phyloP scores from a whole-genome alignment of 1,139 yeast genomes.

The Debaryomyces udenii region DNA sequence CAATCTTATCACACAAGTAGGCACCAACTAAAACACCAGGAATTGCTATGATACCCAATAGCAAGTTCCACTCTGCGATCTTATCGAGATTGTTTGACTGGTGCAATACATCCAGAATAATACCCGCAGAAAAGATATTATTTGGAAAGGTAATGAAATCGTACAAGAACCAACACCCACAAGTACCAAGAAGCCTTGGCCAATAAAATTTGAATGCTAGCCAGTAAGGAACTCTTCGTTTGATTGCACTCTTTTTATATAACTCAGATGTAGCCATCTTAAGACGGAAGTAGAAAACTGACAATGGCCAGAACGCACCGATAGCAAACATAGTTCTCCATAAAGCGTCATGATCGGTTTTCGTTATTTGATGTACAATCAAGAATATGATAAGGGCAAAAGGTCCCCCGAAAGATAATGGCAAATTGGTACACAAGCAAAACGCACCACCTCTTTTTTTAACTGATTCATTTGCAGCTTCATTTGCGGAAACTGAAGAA shows the following conservation, averaged over 20 bases:
- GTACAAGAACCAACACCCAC: constrained; percentile 53
- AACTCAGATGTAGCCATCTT: constrained; percentile 69
- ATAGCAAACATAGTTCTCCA: constrained; percentile 80
- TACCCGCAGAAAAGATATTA: constrained; percentile 52
- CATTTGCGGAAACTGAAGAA: constrained; percentile 68
- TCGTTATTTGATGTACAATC: constrained; percentile 65
- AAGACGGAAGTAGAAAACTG: constrained; percentile 70
- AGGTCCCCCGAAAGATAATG: constrained; percentile 76
- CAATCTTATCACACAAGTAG: constrained; percentile 41
- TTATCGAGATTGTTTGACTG: constrained; percentile 34
- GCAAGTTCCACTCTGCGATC: constrained; percentile 53
- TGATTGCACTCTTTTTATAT: constrained; percentile 50
- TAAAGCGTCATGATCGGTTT: constrained; percentile 50
- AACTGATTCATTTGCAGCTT: constrained; percentile 68
- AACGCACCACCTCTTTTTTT: constrained; percentile 67
- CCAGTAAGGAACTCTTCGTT: constrained; percentile 48
- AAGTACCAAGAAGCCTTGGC: constrained; percentile 48
- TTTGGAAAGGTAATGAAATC: constrained; percentile 58
- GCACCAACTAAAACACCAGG: constrained; percentile 54
- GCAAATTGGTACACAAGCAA: constrained; percentile 69
- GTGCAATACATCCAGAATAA: constrained; percentile 40
- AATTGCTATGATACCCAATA: constrained; percentile 45
- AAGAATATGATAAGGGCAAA: constrained; percentile 69
- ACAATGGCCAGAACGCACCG: constrained; percentile 74
- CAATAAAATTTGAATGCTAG: constrained; percentile 50